These are phyloP conservation scores for Solanum hybrid DNA, from an alignment of 305 asterid species.

Conservation along the genomic window DNA sequence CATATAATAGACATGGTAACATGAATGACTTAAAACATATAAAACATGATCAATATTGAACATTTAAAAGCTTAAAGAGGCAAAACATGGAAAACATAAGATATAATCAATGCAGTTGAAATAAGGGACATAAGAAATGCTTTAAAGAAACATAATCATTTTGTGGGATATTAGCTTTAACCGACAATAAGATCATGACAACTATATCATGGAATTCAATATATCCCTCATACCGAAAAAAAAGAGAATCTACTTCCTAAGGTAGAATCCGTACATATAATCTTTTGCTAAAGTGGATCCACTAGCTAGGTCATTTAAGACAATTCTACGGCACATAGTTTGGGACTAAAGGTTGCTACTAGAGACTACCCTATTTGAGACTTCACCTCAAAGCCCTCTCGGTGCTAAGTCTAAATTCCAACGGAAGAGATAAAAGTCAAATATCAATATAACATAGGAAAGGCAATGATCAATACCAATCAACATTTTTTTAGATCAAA, in stretches of 20 bases:
- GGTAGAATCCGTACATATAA: background rate
- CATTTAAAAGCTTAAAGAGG: background rate
- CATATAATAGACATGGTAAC: background rate
- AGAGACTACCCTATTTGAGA: background rate
- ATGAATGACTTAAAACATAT: background rate
- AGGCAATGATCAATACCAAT: background rate
- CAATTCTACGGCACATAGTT: background rate
- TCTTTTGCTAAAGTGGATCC: background rate
- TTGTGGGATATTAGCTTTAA: background rate
- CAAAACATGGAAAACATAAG: background rate
- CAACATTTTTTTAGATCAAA: background rate
- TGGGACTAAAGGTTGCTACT: background rate
- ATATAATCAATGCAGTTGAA: background rate
- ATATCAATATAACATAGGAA: background rate
- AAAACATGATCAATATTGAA: background rate
- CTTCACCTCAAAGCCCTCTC: background rate
- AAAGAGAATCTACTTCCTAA: background rate
- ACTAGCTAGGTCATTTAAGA: background rate
- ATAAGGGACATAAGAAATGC: background rate
- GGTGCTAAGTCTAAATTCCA: background rate
- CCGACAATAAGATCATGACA: background rate
- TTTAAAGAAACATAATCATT: background rate
- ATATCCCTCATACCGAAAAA: background rate
- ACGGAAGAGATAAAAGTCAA: background rate
- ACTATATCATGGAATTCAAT: background rate